phyloP scores from a whole-genome alignment of 768 basidiomycete genomes.

The Crassisporium funariophilum region DNA sequence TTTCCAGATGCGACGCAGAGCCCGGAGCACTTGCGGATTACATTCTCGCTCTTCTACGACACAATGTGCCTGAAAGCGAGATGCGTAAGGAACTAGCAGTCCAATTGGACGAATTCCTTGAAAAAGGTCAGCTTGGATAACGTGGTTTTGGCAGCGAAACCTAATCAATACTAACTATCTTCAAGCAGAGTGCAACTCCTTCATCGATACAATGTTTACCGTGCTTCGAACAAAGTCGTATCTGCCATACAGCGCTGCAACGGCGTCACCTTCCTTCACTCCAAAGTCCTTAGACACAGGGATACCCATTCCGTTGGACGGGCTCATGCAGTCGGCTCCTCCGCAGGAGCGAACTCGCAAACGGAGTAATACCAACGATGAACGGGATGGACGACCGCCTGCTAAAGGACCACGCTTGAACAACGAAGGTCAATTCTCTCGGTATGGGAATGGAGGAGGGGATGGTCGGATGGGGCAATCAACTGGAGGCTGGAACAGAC shows the following conservation, averaged over 20 bases:
- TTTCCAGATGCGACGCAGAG: slow-evolving; percentile 89
- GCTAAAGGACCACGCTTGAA: slow-evolving; percentile 74
- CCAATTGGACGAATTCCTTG: slow-evolving; percentile 91
- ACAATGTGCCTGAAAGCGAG: slow-evolving; percentile 80
- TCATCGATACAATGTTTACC: slow-evolving; percentile 86
- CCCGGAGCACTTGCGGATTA: slow-evolving; percentile 93
- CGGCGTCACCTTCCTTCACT: slow-evolving; percentile 43
- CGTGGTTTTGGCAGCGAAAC: slow-evolving; percentile 12
- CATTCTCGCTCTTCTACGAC: slow-evolving; percentile 89
- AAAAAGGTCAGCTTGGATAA: slow-evolving; percentile 62
- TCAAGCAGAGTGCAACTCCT: slow-evolving; percentile 61
- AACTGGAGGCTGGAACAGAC: slow-evolving; percentile 46
- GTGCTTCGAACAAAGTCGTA: slow-evolving; percentile 86
- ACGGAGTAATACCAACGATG: slow-evolving; percentile 64
- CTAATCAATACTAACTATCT: slow-evolving; percentile 10
- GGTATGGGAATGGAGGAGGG: slow-evolving; percentile 49
- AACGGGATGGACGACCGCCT: slow-evolving; percentile 57
- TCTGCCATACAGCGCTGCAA: slow-evolving; percentile 61
- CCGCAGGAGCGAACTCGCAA: slow-evolving; percentile 60
- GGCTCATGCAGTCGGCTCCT: slow-evolving; percentile 47
- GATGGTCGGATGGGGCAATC: slow-evolving; percentile 31
- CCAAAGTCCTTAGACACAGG: slow-evolving; percentile 57
- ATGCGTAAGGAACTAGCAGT: slow-evolving; percentile 75
- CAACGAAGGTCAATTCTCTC: slow-evolving; percentile 65
- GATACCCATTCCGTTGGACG: slow-evolving; percentile 81